Evolutionary conservation across 169 alveolate genomes (phyloP), one percentile per base, ranked within the genome.

Genomic region (Fabrea salina): DNA sequence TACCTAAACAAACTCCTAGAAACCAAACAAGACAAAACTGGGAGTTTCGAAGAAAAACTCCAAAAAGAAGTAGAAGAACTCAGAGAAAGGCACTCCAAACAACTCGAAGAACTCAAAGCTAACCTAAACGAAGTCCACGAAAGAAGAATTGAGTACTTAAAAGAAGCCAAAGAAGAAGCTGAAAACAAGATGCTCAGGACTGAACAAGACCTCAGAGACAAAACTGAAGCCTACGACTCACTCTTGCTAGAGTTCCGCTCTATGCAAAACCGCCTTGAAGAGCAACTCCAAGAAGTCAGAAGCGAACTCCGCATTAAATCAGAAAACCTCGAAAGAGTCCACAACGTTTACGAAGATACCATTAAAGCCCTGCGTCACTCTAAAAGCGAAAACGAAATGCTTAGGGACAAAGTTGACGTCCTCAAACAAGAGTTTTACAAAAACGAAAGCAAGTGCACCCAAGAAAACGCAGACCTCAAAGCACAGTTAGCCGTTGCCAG

Each of bases 401-500:
- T 88, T 5, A 83, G 83, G 67, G 86, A 77, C 25, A 88, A 91
- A 57, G 71, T 86, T 5, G 92, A 88, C 49, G 84, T 91, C 2
- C 71, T 91, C 32, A 91, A 84, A 66, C 66, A 77, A 35, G 96
- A 91, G 54, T 91, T 84, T 61, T 88, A 88, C 58, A 88, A 89
- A 81, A 43, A 85, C 11, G 92, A 88, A 83, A 74, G 82, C 19
- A 47, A 77, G 41, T 80, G 80, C n/a, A 78, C 91, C 37, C 79
- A 84, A 54, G 85, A 86, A 37, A 58, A 51, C 35, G 92, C 94
- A 19, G 86, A 79, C 19, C 71, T 87, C 6, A 74, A 72, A 43
- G 96, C 96, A 49, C 78, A 91, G 44, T 50, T 86, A 16, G 89
- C 92, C 16, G 93, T 91, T 16, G 78, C 84, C 7, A 86, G 81